Evolutionary conservation across 441 rosid species (phyloP).

Genomic region (Syzygium malaccense): DNA sequence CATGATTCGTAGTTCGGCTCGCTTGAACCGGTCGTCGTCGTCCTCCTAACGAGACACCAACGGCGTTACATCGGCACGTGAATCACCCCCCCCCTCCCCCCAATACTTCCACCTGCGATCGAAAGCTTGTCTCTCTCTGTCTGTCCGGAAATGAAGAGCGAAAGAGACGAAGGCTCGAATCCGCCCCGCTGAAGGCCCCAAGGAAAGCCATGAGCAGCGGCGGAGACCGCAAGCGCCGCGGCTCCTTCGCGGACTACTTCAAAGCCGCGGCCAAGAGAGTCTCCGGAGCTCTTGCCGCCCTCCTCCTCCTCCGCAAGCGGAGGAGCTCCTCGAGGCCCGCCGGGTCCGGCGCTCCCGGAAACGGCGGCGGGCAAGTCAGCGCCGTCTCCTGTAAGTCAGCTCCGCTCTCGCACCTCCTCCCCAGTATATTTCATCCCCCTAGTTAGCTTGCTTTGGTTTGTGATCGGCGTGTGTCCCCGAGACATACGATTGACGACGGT

Average conservation of each 20-base stretch:
- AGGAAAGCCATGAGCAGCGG: background rate
- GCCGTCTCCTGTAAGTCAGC: conserved; percentile 47
- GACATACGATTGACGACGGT: background rate
- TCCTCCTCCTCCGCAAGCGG: conserved; percentile 15
- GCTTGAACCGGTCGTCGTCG: background rate
- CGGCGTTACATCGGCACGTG: background rate
- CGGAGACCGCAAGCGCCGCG: background rate
- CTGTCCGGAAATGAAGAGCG: background rate
- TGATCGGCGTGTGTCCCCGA: conserved; percentile 10
- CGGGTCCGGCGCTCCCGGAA: background rate
- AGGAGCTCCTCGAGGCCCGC: conserved; percentile 14
- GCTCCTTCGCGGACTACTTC: conserved; percentile 17
- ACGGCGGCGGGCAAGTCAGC: conserved; percentile 11
- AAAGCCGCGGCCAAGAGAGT: conserved; percentile 39
- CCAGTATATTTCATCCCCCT: background rate
- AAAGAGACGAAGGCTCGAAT: background rate
- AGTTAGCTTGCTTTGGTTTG: conserved; percentile 4
- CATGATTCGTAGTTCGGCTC: background rate
- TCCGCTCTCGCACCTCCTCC: background rate
- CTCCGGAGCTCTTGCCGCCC: conserved; percentile 25
- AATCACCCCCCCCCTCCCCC: too few relatives aligned
- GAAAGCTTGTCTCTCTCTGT: background rate
- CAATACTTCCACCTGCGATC: background rate
- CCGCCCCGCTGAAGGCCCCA: background rate
- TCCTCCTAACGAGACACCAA: background rate